Conservation (phyloP, 1,139 yeast species). For the Zygosaccharomyces sapae region DNA sequence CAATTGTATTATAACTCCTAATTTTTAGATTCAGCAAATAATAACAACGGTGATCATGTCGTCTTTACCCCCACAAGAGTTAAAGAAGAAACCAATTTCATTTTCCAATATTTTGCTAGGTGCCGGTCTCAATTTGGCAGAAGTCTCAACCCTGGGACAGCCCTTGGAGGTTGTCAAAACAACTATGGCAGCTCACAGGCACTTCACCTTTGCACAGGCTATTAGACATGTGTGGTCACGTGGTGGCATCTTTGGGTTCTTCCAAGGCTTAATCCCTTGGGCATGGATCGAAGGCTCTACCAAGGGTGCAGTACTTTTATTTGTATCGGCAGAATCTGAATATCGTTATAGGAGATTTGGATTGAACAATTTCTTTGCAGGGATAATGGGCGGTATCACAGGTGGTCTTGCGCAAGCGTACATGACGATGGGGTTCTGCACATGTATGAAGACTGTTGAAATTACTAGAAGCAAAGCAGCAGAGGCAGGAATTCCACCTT, state of each 20-base stretch:
- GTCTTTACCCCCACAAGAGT: conserved; percentile 19
- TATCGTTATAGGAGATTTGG: conserved; percentile 66
- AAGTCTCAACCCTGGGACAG: conserved; percentile 92
- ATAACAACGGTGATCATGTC: background rate
- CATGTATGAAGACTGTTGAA: conserved; percentile 97
- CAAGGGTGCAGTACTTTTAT: conserved; percentile 91
- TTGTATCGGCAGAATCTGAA: conserved; percentile 90
- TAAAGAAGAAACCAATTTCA: conserved; percentile 76
- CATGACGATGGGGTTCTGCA: conserved; percentile 94
- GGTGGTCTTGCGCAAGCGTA: conserved; percentile 96
- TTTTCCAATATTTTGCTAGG: conserved; percentile 89
- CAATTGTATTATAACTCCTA: background rate
- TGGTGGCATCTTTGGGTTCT: conserved; percentile 87
- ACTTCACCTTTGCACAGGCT: conserved; percentile 62
- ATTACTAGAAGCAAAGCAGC: conserved; percentile 83
- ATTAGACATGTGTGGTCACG: conserved; percentile 79
- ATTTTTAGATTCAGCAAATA: too few species aligned
- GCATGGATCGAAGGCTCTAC: conserved; percentile 99
- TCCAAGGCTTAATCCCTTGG: conserved; percentile 98
- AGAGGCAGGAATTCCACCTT: conserved; percentile 53
- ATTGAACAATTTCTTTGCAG: conserved; percentile 68
- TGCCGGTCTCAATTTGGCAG: conserved; percentile 88
- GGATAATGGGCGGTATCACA: conserved; percentile 90
- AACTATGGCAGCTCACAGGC: conserved; percentile 96
- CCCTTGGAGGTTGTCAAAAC: conserved; percentile 95